Percentiles rank a stretch among this genome's conserved stretches.
These are phyloP conservation scores for Kodamaea jinghongensis DNA, from an alignment of 805 yeast genomes.

Conservation along the genomic window DNA sequence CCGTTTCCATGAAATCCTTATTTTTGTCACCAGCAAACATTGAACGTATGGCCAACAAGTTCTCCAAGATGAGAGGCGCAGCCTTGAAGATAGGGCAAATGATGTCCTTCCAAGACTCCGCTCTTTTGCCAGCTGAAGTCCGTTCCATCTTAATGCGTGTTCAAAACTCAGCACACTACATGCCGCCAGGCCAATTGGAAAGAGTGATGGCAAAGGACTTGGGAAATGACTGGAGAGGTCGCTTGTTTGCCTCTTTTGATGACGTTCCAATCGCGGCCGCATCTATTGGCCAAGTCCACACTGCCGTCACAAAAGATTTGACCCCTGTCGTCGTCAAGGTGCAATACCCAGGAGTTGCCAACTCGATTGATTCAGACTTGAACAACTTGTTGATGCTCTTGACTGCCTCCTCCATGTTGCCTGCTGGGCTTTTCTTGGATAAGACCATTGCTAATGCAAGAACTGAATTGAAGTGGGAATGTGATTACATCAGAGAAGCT, in stretches of 20 bases:
- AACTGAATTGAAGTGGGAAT: slow-evolving; percentile 93
- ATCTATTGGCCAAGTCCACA: slow-evolving; percentile 95
- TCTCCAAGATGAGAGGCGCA: slow-evolving; percentile 97
- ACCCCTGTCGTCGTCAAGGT: slow-evolving; percentile 88
- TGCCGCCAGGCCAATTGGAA: slow-evolving; percentile 91
- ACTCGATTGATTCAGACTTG: slow-evolving; percentile 90
- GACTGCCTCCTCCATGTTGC: slow-evolving; percentile 82
- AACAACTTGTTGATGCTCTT: slow-evolving; percentile 78
- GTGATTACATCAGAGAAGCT: slow-evolving; percentile 92
- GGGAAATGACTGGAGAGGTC: slow-evolving; percentile 74
- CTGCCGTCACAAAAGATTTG: slow-evolving; percentile 65
- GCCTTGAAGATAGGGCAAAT: slow-evolving; percentile 97
- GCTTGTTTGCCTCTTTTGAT: slow-evolving; percentile 68
- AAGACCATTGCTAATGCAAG: slow-evolving; percentile 92
- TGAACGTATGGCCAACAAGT: slow-evolving; percentile 81
- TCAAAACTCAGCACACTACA: slow-evolving; percentile 92
- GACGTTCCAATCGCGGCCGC: slow-evolving; percentile 96
- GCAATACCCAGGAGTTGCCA: slow-evolving; percentile 95
- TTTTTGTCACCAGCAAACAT: slow-evolving; percentile 79
- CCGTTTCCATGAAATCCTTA: slow-evolving; percentile 52
- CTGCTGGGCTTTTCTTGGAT: slow-evolving; percentile 89
- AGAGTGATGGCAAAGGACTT: slow-evolving; percentile 68
- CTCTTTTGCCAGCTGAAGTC: slow-evolving; percentile 79
- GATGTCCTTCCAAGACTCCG: slow-evolving; percentile 89
- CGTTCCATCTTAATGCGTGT: slow-evolving; percentile 78